Evolutionary conservation across 192 early-diverging fungal species (phyloP).

Genomic region (Coemansia sp.): DNA sequence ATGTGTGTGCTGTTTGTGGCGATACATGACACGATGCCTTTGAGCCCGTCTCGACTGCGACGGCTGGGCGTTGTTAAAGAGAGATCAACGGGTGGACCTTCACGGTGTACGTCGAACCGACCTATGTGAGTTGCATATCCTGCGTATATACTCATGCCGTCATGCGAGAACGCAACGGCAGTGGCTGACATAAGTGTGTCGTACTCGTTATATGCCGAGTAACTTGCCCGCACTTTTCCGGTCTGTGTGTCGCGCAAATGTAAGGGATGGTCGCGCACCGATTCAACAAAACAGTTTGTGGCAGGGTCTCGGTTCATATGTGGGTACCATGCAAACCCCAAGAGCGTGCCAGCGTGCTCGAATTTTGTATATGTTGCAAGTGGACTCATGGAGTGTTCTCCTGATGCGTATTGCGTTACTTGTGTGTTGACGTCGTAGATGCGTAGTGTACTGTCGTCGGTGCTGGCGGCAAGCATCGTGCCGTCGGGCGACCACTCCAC

Average conservation of each 20-base stretch:
- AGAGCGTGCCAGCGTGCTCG: slow-evolving; percentile 21
- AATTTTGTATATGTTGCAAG: not conserved
- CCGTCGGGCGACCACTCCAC: slow-evolving; percentile 52
- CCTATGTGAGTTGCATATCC: slow-evolving; percentile 69
- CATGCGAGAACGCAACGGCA: slow-evolving; percentile 66
- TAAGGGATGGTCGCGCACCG: slow-evolving; percentile 73
- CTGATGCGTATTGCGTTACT: slow-evolving; percentile 7
- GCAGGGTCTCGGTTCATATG: slow-evolving; percentile 50
- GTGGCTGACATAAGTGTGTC: slow-evolving; percentile 68
- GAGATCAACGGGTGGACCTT: slow-evolving; percentile 58
- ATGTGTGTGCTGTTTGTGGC: slow-evolving; percentile 57
- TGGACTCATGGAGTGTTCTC: not conserved
- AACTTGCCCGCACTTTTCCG: slow-evolving; percentile 62
- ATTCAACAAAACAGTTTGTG: slow-evolving; percentile 63
- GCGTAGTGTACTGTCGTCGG: slow-evolving; percentile 27
- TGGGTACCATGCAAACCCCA: slow-evolving; percentile 44
- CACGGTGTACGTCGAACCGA: slow-evolving; percentile 67
- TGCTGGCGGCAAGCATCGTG: slow-evolving; percentile 20
- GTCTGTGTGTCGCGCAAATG: slow-evolving; percentile 67
- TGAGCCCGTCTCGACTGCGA: slow-evolving; percentile 70
- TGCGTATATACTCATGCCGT: slow-evolving; percentile 66
- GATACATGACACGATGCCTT: slow-evolving; percentile 73
- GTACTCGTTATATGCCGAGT: slow-evolving; percentile 62
- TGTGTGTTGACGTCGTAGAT: slow-evolving; percentile 14
- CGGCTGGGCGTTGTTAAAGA: slow-evolving; percentile 59